These are phyloP conservation scores for Rhipidocladum racemiflorum DNA, from an alignment of 176 grass and related monocot species.

Conservation along the genomic window DNA sequence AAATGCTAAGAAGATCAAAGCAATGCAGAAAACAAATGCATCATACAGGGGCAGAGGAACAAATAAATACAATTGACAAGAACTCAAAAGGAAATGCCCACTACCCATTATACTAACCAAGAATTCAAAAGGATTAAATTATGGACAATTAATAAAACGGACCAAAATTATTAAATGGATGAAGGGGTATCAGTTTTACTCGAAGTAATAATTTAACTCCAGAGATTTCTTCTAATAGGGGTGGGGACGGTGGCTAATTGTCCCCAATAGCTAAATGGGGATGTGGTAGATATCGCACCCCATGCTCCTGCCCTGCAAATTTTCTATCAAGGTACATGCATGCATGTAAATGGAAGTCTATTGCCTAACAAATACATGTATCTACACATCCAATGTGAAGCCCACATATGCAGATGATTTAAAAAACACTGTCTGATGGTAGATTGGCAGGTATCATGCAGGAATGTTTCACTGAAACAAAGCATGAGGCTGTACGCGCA, in stretches of 20 bases:
- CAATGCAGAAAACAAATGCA: not conserved
- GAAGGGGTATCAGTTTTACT: not conserved
- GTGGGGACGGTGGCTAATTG: not conserved
- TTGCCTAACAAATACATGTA: not conserved
- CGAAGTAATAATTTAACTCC: constrained; percentile 8
- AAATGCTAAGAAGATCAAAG: not conserved
- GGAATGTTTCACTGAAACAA: constrained; percentile 3
- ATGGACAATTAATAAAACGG: not conserved
- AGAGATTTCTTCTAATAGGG: not conserved
- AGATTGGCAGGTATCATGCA: constrained; percentile 6
- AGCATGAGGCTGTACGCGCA: not conserved
- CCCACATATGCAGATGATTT: not conserved
- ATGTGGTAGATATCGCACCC: not conserved
- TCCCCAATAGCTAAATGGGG: not conserved
- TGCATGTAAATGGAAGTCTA: not conserved
- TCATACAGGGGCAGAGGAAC: not conserved
- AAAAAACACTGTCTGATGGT: not conserved
- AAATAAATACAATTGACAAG: not conserved
- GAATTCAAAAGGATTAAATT: not conserved
- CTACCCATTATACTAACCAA: not conserved
- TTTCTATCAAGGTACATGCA: not conserved
- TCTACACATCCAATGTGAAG: not conserved
- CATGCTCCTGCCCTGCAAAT: not conserved
- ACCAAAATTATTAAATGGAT: not conserved
- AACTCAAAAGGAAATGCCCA: not conserved